A percentile compares a stretch with the other conserved stretches of the same genome.
Evolutionary conservation across 306 rosid genomes (phyloP).

Genomic region (Corylus americana): DNA sequence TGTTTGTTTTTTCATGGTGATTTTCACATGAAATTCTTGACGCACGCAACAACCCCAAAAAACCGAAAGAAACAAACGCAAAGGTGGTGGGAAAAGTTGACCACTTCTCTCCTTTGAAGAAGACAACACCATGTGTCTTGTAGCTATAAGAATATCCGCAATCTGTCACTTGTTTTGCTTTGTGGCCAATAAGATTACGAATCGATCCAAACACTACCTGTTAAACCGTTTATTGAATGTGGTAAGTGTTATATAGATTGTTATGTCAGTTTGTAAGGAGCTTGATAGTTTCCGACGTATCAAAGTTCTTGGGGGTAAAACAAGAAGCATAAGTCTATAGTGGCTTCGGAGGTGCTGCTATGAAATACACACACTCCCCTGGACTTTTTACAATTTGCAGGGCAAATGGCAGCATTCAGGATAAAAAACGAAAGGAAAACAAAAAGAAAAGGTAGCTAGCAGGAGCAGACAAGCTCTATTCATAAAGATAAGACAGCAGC

Average conservation of each 20-base stretch:
- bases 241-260: no score
- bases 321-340: no score
- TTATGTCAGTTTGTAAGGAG: no score
- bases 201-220: background rate
- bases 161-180: background rate
- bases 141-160: background rate
- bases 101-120: background rate
- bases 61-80: no score
- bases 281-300: no score
- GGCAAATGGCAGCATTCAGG: background rate
- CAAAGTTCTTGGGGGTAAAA: no score
- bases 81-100: background rate
- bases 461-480: background rate
- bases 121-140: constrained; percentile 1
- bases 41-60: no score
- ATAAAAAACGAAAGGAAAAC: background rate
- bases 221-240: no score
- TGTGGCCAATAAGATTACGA: background rate
- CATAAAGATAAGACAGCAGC: background rate
- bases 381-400: background rate
- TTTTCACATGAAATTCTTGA: no score
- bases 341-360: no score
- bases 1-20: no score
- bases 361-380: no score
- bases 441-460: background rate